Percentiles rank a stretch among this genome's conserved stretches.
These are phyloP conservation scores for Halteria grandinella DNA, from an alignment of 73 alveolate genomes.

Conservation along the genomic window DNA sequence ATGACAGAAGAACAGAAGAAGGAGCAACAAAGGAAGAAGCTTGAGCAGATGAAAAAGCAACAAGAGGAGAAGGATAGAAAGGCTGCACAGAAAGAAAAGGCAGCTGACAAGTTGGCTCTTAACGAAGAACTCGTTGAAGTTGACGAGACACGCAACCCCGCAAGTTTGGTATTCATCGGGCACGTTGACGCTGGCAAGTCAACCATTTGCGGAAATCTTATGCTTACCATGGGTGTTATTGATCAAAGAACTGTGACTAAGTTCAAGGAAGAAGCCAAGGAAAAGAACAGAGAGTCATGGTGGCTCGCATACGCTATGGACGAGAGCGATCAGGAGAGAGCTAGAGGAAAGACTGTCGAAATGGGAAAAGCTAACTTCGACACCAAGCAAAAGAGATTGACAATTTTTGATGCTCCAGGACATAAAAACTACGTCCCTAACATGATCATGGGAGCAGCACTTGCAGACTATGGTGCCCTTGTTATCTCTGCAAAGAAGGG, in stretches of 20 bases:
- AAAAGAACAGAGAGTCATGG: constrained; percentile 96
- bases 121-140: constrained; percentile 73
- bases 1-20: constrained; percentile 62
- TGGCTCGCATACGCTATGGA: constrained; percentile 99
- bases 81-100: constrained; percentile 24
- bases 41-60: constrained; percentile 39
- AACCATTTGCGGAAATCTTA: constrained; percentile 95
- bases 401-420: constrained; percentile 99
- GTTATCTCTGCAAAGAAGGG: constrained; percentile 96
- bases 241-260: constrained; percentile 96
- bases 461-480: constrained; percentile 98
- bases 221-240: constrained; percentile 87
- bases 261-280: constrained; percentile 96
- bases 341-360: constrained; percentile 99
- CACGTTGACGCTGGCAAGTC: constrained; percentile 99
- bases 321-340: constrained; percentile 94
- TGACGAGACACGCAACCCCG: constrained; percentile 94
- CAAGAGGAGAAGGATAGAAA: constrained; percentile 48
- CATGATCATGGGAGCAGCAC: constrained; percentile 99
- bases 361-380: constrained; percentile 98
- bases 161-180: constrained; percentile 95
- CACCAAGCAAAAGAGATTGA: constrained; percentile 83
- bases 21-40: constrained; percentile 56
- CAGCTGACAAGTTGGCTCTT: constrained; percentile 53
- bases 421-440: constrained; percentile 99